Conservation (phyloP, 2,329 filamentous ascomycete species). For the Neopestalotiopsis sp. region DNA sequence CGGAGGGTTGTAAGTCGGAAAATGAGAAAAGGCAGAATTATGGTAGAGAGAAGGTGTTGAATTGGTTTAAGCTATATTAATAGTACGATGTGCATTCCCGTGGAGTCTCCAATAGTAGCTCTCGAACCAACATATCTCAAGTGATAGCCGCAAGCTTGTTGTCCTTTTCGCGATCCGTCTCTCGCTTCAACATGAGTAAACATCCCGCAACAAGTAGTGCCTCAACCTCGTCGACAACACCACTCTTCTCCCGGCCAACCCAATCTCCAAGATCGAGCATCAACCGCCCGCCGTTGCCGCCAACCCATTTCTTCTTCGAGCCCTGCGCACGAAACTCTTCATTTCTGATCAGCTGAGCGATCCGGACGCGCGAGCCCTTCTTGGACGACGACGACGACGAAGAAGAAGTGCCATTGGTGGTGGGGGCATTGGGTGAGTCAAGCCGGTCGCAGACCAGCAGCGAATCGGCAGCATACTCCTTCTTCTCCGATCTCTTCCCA, state of each 20-base stretch:
- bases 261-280: conserved; percentile 21
- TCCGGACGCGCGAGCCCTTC: conserved; percentile 9
- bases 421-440: conserved; percentile 4
- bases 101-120: not conserved
- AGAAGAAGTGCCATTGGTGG: not conserved
- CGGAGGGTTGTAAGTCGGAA: too few species aligned
- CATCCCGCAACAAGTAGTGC: conserved; percentile 22
- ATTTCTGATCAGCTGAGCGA: conserved; percentile 23
- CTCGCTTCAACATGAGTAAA: conserved; percentile 23
- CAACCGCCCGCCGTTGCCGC: conserved; percentile 24
- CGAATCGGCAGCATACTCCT: conserved; percentile 20
- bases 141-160: conserved; percentile 19
- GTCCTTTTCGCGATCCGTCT: conserved; percentile 20
- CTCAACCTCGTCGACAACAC: conserved; percentile 17
- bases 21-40: too few species aligned
- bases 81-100: too few species aligned
- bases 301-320: conserved; percentile 16
- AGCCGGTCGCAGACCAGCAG: conserved; percentile 22
- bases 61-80: too few species aligned
- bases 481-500: conserved; percentile 20
- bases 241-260: conserved; percentile 7
- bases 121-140: not conserved
- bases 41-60: too few species aligned
- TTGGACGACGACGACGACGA: not conserved
- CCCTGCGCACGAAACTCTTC: conserved; percentile 21